phyloP scores from a whole-genome alignment of 805 yeast species.

The Candida arabinofermentans region DNA sequence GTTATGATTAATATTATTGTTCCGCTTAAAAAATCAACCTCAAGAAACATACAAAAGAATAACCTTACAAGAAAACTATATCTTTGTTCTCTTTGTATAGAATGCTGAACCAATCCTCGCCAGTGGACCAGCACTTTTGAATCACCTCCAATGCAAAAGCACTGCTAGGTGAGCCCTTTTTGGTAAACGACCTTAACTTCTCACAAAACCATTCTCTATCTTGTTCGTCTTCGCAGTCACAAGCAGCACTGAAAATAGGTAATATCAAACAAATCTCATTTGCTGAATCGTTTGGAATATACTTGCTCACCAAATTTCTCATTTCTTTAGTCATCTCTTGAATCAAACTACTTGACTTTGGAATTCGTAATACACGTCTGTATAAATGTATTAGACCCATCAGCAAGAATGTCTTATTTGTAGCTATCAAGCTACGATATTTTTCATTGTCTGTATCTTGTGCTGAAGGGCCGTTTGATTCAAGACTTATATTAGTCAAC shows the following conservation, averaged over 20 bases:
- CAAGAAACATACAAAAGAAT: no score
- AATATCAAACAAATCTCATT: conserved; percentile 55
- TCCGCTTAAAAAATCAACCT: no score
- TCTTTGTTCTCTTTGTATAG: conserved; percentile 40
- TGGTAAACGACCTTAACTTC: conserved; percentile 39
- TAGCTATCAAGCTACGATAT: conserved; percentile 34
- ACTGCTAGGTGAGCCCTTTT: conserved; percentile 37
- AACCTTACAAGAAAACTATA: conserved; percentile 39
- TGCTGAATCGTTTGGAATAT: conserved; percentile 43
- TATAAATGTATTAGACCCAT: conserved; percentile 55
- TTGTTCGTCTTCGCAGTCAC: conserved; percentile 43
- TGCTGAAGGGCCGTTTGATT: background rate
- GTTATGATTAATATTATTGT: no score
- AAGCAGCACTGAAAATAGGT: conserved; percentile 54
- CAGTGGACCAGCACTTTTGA: conserved; percentile 50
- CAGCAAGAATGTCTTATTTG: conserved; percentile 49
- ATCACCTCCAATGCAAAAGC: conserved; percentile 35
- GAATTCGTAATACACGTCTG: conserved; percentile 48
- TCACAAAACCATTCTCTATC: conserved; percentile 34
- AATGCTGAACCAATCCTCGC: conserved; percentile 49
- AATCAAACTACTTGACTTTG: conserved; percentile 41
- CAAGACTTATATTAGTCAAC: conserved; percentile 3
- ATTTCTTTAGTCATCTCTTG: conserved; percentile 44
- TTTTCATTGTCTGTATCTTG: background rate
- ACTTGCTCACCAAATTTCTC: conserved; percentile 31